phyloP scores from a whole-genome alignment of 148 eudicot genomes.

The Salicornia ramosissima region DNA sequence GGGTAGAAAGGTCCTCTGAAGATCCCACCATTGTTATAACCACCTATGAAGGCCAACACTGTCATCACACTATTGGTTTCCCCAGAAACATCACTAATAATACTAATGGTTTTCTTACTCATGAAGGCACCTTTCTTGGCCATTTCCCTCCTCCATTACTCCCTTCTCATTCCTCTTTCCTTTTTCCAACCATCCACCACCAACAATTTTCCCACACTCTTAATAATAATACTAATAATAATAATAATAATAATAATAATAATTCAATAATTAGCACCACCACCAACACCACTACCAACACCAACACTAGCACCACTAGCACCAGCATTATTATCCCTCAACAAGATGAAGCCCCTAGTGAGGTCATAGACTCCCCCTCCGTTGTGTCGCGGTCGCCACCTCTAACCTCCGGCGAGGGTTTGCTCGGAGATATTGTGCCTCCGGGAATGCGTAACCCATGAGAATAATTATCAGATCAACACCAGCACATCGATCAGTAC shows the following conservation, averaged over 20 bases:
- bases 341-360: constrained; percentile 15
- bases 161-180: constrained; percentile 25
- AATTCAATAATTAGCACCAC: constrained; percentile 4
- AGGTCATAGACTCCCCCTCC: constrained; percentile 9
- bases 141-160: constrained; percentile 31
- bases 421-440: constrained; percentile 85
- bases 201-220: constrained; percentile 40
- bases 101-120: constrained; percentile 35
- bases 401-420: constrained; percentile 43
- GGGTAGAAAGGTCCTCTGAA: constrained; percentile 82
- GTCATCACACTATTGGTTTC: constrained; percentile 78
- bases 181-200: constrained; percentile 29
- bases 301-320: constrained; percentile 10
- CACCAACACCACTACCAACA: constrained; percentile 12
- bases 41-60: constrained; percentile 94
- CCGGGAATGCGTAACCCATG: constrained; percentile 56
- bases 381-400: constrained; percentile 12
- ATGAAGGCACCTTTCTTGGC: constrained; percentile 43
- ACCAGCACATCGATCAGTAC: too few relatives aligned
- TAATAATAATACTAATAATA: too few relatives aligned
- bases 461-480: too few relatives aligned
- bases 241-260: too few relatives aligned
- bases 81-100: too few relatives aligned
- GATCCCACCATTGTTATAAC: constrained; percentile 82
- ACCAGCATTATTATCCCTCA: constrained; percentile 10